phyloP scores from a whole-genome alignment of 352 stramenopile species.

The Salisapilia sapeloensis region DNA sequence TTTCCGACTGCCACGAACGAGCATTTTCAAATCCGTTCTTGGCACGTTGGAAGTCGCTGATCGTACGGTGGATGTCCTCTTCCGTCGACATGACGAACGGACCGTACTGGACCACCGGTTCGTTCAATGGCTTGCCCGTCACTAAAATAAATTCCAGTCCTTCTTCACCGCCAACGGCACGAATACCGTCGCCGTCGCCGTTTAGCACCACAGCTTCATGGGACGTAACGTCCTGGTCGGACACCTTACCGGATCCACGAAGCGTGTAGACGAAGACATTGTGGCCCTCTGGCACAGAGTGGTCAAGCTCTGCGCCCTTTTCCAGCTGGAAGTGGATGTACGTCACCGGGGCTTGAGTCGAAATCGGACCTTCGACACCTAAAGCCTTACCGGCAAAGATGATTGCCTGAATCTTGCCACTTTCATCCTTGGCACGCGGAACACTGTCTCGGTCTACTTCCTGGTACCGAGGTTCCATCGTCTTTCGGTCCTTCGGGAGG shows the following conservation, averaged over 20 bases:
- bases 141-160: conserved; percentile 41
- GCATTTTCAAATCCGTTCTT: conserved; percentile 55
- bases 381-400: conserved; percentile 35
- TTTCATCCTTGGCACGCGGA: conserved; percentile 14
- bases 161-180: conserved; percentile 9
- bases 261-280: conserved; percentile 26
- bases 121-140: conserved; percentile 31
- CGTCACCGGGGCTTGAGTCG: conserved; percentile 22
- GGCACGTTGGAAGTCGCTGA: conserved; percentile 29
- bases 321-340: conserved; percentile 41
- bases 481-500: conserved; percentile 20
- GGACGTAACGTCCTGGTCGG: conserved; percentile 7
- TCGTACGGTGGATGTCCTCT: conserved; percentile 30
- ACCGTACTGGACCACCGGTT: conserved; percentile 46
- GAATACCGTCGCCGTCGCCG: conserved; percentile 21
- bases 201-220: conserved; percentile 32
- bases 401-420: conserved; percentile 22
- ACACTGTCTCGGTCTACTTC: conserved; percentile 21
- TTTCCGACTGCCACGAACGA: conserved; percentile 28
- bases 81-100: conserved; percentile 58
- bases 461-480: conserved; percentile 29
- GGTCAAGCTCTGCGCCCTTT: conserved; percentile 11
- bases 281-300: conserved; percentile 16
- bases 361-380: conserved; percentile 15
- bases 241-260: conserved; percentile 10